A percentile compares a stretch with the other conserved stretches of the same genome.
These are phyloP conservation scores for Danielozyma ontarioensis DNA, from an alignment of 805 yeast genomes.

Conservation along the genomic window DNA sequence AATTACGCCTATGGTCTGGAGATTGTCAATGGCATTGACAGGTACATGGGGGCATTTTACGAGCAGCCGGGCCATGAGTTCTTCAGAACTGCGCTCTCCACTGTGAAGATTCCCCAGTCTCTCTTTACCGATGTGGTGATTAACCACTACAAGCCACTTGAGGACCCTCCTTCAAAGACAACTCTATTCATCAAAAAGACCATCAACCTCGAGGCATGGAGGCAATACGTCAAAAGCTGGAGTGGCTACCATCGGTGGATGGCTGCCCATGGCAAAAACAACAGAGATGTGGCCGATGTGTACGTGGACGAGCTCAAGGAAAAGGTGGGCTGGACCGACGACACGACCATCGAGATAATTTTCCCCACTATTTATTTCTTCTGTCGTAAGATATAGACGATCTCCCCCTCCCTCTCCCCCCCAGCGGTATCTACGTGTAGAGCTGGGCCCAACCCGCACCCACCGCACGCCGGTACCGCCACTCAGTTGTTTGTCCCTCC, in stretches of 20 bases:
- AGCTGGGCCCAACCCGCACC: too few species aligned
- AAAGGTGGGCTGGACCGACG: conserved; percentile 42
- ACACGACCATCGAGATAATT: conserved; percentile 37
- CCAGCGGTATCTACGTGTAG: too few species aligned
- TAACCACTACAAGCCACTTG: conserved; percentile 20
- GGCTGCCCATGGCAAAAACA: conserved; percentile 22
- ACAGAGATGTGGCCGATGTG: conserved; percentile 44
- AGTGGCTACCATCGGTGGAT: conserved; percentile 37
- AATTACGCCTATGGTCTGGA: conserved; percentile 44
- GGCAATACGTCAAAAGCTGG: conserved; percentile 30
- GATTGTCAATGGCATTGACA: conserved; percentile 21
- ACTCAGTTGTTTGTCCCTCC: too few species aligned
- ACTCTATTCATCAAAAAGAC: conserved; percentile 16
- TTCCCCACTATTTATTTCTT: conserved; percentile 56
- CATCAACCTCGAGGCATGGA: conserved; percentile 15
- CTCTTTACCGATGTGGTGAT: conserved; percentile 19
- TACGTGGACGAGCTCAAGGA: conserved; percentile 40
- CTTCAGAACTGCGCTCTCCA: conserved; percentile 31
- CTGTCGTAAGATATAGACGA: conserved; percentile 27
- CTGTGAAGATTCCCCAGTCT: conserved; percentile 28
- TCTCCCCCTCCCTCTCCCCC: too few species aligned
- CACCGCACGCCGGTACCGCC: too few species aligned
- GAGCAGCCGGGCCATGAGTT: conserved; percentile 44
- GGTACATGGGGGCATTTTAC: conserved; percentile 46
- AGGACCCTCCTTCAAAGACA: conserved; percentile 14